Base-by-base conservation (phyloP, 225 moss, liverwort and hornwort species). In the Marchantia polymorpha region DNA sequence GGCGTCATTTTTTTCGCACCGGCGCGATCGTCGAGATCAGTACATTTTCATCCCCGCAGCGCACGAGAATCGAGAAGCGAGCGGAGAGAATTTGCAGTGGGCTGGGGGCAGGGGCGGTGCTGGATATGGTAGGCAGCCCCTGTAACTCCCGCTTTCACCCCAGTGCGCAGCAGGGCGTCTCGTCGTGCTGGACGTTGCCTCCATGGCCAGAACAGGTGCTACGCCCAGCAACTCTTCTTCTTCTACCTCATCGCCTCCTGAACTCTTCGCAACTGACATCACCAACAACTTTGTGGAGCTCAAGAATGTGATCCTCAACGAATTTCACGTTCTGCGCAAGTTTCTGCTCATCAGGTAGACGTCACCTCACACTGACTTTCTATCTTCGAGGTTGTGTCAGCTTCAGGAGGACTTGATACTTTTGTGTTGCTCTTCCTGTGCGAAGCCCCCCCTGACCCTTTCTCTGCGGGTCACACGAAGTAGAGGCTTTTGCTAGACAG, bases 241-340 rank as follows among this genome's bases (percentile, higher is more conserved):
- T 74, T 76, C 85, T 47, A 7, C 74, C 27, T 70, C 83, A 55
- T 79, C 79, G 7, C 64, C 74, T 27, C 75, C 81, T 25, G 83
- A 78, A 64, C 88, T 95, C 68, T 95, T 95, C 81, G 81, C 87
- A 29, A 95, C 95, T 27, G 93, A 95, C 78, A 88, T 95, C 83
- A 77, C 65, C 72, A 86, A 80, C 79, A 91, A 92, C 80, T 89
- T 90, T 46, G 81, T 95, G 82, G 91, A 91, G 81, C 82, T 95
- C 85, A 92, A 88, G 81, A 95, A 93, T 84, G 93, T 95, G 66
- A 89, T 95, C 66, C 86, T 93, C 10, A 95, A 95, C 82, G 95
- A 95, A 88, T 95, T 95, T 68, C 95, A 93, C 73, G 91, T 95
- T 19, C 91, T 95, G 46, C 93, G 92, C 52, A 95, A 91, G 72